phyloP scores from a whole-genome alignment of 257 asterid species.

The Solanum medicagineum region DNA sequence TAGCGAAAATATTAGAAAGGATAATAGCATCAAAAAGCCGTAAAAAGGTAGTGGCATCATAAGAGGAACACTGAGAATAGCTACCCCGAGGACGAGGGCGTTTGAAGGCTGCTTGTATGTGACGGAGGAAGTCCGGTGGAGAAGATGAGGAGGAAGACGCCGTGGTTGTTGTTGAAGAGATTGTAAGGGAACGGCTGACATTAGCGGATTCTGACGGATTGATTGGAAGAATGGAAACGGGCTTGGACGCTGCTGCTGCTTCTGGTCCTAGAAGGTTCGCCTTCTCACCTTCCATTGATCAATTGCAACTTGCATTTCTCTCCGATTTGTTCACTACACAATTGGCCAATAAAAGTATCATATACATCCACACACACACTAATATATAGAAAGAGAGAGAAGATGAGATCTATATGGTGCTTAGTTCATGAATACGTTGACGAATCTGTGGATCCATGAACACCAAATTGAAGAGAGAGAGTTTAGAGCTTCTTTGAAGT shows the following conservation, averaged over 20 bases:
- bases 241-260: conserved; percentile 21
- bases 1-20: background rate
- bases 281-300: conserved; percentile 80
- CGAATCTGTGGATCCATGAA: background rate
- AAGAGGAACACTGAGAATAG: background rate
- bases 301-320: conserved; percentile 8
- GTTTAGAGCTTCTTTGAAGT: background rate
- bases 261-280: conserved; percentile 55
- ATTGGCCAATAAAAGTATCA: background rate
- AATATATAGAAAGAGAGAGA: background rate
- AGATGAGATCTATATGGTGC: background rate
- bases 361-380: background rate
- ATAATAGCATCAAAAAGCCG: background rate
- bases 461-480: background rate
- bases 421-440: background rate
- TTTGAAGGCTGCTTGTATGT: conserved; percentile 67
- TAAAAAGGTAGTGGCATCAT: background rate
- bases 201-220: conserved; percentile 36
- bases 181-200: conserved; percentile 31
- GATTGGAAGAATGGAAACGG: conserved; percentile 41
- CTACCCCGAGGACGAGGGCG: conserved; percentile 77
- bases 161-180: conserved; percentile 13
- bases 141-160: conserved; percentile 52
- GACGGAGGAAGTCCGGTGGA: conserved; percentile 59
- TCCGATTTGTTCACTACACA: background rate